These are phyloP conservation scores for Saccharomyces hybrid DNA, from an alignment of 1,139 yeast species.

Conservation along the genomic window DNA sequence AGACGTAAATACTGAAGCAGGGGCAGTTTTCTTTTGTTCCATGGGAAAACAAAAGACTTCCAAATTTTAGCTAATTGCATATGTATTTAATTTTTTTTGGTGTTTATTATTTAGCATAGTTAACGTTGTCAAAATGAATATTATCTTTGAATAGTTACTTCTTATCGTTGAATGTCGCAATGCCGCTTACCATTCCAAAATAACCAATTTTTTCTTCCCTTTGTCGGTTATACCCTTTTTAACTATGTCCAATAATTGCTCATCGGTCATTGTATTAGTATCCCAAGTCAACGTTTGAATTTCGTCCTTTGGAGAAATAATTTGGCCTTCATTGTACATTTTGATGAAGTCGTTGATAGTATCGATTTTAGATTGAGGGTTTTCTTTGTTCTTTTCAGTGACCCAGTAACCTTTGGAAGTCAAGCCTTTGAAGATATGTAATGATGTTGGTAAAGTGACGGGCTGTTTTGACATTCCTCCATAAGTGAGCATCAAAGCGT, in stretches of 20 bases:
- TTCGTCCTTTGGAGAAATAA: slow-evolving; percentile 41
- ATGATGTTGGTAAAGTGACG: slow-evolving; percentile 76
- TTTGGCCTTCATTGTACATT: slow-evolving; percentile 59
- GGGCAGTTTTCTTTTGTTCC: background rate
- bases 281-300: slow-evolving; percentile 51
- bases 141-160: background rate
- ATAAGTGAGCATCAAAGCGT: slow-evolving; percentile 75
- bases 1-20: background rate
- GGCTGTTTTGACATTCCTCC: slow-evolving; percentile 99
- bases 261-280: slow-evolving; percentile 37
- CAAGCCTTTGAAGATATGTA: slow-evolving; percentile 82
- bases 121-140: background rate
- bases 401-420: slow-evolving; percentile 93
- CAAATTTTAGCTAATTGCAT: background rate
- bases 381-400: slow-evolving; percentile 61
- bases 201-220: slow-evolving; percentile 38
- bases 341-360: slow-evolving; percentile 56
- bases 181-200: slow-evolving; percentile 24
- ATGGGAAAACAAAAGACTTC: background rate
- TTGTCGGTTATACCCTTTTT: slow-evolving; percentile 45
- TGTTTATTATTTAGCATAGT: background rate
- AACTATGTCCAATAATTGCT: slow-evolving; percentile 45
- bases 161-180: background rate
- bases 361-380: slow-evolving; percentile 54
- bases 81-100: background rate